Evolutionary conservation across 2,329 filamentous ascomycete species (phyloP).

Genomic region (Penicillium fuscoglaucum): DNA sequence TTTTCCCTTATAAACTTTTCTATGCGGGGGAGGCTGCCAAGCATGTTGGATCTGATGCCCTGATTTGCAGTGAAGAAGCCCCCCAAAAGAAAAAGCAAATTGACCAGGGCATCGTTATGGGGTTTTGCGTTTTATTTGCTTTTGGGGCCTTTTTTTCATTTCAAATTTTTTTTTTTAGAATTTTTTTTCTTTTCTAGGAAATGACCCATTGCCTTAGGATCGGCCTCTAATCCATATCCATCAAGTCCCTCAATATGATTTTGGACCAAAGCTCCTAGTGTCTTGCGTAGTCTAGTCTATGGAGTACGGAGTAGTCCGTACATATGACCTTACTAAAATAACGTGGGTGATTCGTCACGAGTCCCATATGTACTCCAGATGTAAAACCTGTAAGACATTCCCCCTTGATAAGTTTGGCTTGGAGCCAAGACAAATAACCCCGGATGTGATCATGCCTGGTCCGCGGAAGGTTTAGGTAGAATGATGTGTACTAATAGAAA

Average conservation of each 20-base stretch:
- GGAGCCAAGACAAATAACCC: slow-evolving; percentile 1
- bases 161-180: not conserved
- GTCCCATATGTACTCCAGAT: not conserved
- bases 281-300: not conserved
- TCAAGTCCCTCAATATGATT: not conserved
- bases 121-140: slow-evolving; percentile 3
- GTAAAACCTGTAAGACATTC: slow-evolving; percentile 7
- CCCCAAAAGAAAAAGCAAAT: slow-evolving; percentile 6
- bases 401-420: slow-evolving; percentile 3
- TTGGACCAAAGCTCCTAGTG: not conserved
- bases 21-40: slow-evolving; percentile 30
- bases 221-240: not conserved
- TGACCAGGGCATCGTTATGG: not conserved
- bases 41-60: slow-evolving; percentile 23
- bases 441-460: not conserved
- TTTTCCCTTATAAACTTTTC: slow-evolving; percentile 22
- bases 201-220: slow-evolving; percentile 5
- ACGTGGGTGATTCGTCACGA: slow-evolving; percentile 6
- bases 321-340: not conserved
- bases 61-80: slow-evolving; percentile 28
- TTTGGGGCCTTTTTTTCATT: not conserved
- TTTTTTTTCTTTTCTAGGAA: not conserved
- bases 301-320: not conserved
- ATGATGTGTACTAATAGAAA: not conserved
- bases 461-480: not conserved